A percentile compares a stretch with the other conserved stretches of the same genome.
phyloP scores from a whole-genome alignment of 805 yeast genomes.

The Candida maltosa region DNA sequence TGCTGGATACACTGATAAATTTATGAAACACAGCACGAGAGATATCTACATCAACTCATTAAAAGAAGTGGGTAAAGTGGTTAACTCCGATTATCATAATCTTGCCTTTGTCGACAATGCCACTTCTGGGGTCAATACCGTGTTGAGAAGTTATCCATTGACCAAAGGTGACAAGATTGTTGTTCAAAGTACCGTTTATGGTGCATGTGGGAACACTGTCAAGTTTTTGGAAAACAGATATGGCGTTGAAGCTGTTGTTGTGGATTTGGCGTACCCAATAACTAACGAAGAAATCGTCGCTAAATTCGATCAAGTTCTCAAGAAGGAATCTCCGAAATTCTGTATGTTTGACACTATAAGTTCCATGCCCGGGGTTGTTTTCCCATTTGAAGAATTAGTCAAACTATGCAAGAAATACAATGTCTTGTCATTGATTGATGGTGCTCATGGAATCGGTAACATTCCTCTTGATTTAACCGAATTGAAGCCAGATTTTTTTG shows the following conservation, averaged over 20 bases:
- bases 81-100: slow-evolving; percentile 45
- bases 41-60: slow-evolving; percentile 28
- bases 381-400: slow-evolving; percentile 54
- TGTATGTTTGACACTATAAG: slow-evolving; percentile 56
- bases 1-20: slow-evolving; percentile 46
- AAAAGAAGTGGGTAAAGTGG: slow-evolving; percentile 30
- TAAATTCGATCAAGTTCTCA: slow-evolving; percentile 19
- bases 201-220: slow-evolving; percentile 52
- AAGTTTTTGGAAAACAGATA: slow-evolving; percentile 32
- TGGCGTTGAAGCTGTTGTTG: slow-evolving; percentile 28
- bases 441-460: slow-evolving; percentile 68
- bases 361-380: slow-evolving; percentile 59
- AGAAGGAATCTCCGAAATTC: slow-evolving; percentile 25
- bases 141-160: slow-evolving; percentile 53
- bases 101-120: slow-evolving; percentile 59
- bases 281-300: slow-evolving; percentile 31
- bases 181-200: slow-evolving; percentile 48
- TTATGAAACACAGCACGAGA: slow-evolving; percentile 15
- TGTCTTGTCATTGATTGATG: slow-evolving; percentile 61
- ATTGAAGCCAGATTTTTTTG: slow-evolving; percentile 56
- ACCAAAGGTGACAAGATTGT: slow-evolving; percentile 50
- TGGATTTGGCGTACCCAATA: slow-evolving; percentile 43
- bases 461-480: slow-evolving; percentile 36
- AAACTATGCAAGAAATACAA: slow-evolving; percentile 42
- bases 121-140: slow-evolving; percentile 55